A percentile compares a stretch with the other conserved stretches of the same genome.
phyloP scores from a whole-genome alignment of 148 eudicot species.

The Mesembryanthemum crystallinum region DNA sequence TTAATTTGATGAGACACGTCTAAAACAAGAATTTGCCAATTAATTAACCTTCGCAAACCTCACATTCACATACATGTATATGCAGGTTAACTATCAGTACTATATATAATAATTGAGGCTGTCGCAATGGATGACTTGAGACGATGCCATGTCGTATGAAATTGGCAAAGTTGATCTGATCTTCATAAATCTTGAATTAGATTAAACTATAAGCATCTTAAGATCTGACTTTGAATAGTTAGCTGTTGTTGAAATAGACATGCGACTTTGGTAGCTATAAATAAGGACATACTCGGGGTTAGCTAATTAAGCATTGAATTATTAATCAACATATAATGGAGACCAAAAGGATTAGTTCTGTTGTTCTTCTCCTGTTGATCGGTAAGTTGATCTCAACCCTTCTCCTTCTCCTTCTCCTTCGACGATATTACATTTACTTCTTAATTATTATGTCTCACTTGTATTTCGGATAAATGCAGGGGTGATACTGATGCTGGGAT shows the following conservation, averaged over 20 bases:
- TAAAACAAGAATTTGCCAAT: too few relatives aligned
- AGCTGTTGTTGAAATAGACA: background rate
- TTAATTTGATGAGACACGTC: too few relatives aligned
- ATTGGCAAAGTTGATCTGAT: too few relatives aligned
- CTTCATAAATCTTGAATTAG: too few relatives aligned
- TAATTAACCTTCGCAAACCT: too few relatives aligned
- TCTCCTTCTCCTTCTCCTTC: too few relatives aligned
- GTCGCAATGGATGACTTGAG: too few relatives aligned
- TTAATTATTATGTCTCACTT: background rate
- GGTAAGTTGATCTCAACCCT: constrained; percentile 18
- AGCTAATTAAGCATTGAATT: too few relatives aligned
- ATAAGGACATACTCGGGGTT: background rate
- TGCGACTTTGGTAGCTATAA: background rate
- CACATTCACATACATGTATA: too few relatives aligned
- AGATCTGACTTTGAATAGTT: background rate
- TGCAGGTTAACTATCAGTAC: too few relatives aligned
- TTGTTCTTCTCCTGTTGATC: constrained; percentile 16
- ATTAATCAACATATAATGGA: constrained; percentile 1
- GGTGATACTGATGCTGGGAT: constrained; percentile 20
- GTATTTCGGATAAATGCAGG: background rate
- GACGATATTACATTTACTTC: background rate
- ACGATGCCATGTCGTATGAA: too few relatives aligned
- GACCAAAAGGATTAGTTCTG: constrained; percentile 1
- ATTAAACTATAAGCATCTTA: background rate
- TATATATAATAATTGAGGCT: too few relatives aligned